Evolutionary conservation across 345 rosid species (phyloP), one percentile per base, ranked within the genome.

Genomic region (Kernera saxatilis): DNA sequence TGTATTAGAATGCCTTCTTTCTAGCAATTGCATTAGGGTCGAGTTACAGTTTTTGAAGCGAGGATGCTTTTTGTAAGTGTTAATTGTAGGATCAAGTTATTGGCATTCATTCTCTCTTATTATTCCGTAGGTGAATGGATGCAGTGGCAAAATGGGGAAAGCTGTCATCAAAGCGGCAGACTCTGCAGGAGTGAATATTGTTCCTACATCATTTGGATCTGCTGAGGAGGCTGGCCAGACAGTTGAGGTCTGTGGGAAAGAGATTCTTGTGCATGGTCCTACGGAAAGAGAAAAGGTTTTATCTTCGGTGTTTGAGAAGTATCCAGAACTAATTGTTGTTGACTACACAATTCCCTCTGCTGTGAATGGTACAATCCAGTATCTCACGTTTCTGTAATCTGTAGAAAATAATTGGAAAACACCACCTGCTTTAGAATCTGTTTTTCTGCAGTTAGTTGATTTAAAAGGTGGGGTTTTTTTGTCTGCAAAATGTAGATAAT

Each of bases 61-160:
- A 15, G 49, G 21, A 21, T 21, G 32, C 1, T 65, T 32, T 23
- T 23, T 50, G 12, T 6, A 21, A 4, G 8, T 37, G 46, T 14
- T 14, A 17, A 18, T 10, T 15, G 45, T 29, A 14, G 37, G 17
- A 17, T 50, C 15, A 32, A 27, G 33, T 13, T 19, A 50, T 29
- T n/a, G 26, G 26, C 4, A 9, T 39, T 73, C n/a, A 2, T 32
- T 30, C 2, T 3, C 72, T 19, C 19, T 67, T 3, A 64, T 2
- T 67, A 17, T 55, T 14, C 60, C 60, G 37, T 29, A 90, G 97
- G 97, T 93, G 45, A 93, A 93, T 77, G 76, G 96, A 60, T 88
- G 96, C 70, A 82, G 79, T 46, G 97, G 97, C 0, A 86, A 86
- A 64, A 90, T 93, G 97, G 96, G 97, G 40, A 86, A 88, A 77